Conservation (phyloP, 2,329 filamentous ascomycete genomes). For the Phyllosticta paracitricarpa region DNA sequence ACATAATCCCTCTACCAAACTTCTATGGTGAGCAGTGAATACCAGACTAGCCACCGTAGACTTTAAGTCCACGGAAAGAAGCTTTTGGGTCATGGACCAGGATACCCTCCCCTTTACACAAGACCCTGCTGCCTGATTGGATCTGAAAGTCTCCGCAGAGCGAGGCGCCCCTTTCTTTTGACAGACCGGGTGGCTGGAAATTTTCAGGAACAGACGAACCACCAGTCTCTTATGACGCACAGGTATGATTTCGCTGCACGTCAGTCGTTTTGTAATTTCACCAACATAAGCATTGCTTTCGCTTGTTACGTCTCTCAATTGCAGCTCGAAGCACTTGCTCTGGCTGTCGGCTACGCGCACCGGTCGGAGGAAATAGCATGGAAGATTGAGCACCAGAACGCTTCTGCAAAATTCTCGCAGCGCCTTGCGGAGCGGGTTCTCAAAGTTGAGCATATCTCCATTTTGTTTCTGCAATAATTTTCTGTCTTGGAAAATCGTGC, state of each 20-base stretch:
- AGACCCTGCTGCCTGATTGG: neutral
- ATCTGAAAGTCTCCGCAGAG: neutral
- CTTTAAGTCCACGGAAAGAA: neutral
- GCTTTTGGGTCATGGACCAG: neutral
- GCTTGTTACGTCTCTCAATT: neutral
- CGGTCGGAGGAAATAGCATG: no score
- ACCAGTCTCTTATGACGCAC: neutral
- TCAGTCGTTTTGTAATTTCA: neutral
- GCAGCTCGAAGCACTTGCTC: neutral
- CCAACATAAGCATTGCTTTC: neutral
- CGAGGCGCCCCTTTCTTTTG: neutral
- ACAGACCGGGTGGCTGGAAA: neutral
- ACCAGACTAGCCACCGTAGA: neutral
- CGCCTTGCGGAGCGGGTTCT: no score
- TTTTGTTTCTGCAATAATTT: no score
- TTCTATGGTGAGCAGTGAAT: neutral
- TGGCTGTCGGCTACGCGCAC: neutral
- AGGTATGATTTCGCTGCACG: neutral
- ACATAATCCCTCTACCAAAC: neutral
- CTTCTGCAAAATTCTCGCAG: no score
- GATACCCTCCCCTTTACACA: neutral
- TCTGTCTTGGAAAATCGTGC: no score
- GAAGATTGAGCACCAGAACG: no score
- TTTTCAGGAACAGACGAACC: neutral
- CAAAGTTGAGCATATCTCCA: no score